Evolutionary conservation across 108 stramenopile species (phyloP).

Genomic region (Skeletonema grethae): DNA sequence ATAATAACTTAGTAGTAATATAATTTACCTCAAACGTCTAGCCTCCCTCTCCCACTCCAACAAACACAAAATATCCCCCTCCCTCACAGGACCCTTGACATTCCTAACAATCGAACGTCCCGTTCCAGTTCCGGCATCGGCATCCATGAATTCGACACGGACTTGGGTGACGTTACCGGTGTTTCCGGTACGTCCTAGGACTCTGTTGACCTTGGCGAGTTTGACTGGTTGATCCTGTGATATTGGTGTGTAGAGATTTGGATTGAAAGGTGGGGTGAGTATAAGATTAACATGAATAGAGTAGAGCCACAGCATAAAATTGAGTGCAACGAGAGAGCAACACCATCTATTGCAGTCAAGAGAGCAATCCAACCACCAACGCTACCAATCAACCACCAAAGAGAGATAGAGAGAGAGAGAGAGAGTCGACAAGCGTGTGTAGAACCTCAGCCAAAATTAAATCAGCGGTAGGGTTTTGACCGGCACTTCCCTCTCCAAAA

Average conservation of each 20-base stretch:
- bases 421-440: background rate
- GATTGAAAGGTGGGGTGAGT: background rate
- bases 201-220: conserved; percentile 96
- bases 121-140: conserved; percentile 67
- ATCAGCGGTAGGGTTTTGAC: conserved; percentile 55
- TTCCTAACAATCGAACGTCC: conserved; percentile 98
- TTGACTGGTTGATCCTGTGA: conserved; percentile 91
- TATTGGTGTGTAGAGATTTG: background rate
- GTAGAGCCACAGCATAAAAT: background rate
- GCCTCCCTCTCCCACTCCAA: conserved; percentile 99
- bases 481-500: conserved; percentile 36
- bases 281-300: background rate
- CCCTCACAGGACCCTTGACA: conserved; percentile 99
- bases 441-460: conserved; percentile 30
- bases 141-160: conserved; percentile 99
- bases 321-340: no score
- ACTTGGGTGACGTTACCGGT: conserved; percentile 99
- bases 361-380: background rate
- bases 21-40: conserved; percentile 92
- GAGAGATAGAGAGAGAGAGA: background rate
- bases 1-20: background rate
- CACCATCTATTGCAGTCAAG: no score
- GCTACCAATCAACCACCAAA: background rate
- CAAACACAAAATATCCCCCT: conserved; percentile 98
- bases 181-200: conserved; percentile 99